Conservation (phyloP, 2,329 filamentous ascomycete species). For the Sclerotinia spermophila region DNA sequence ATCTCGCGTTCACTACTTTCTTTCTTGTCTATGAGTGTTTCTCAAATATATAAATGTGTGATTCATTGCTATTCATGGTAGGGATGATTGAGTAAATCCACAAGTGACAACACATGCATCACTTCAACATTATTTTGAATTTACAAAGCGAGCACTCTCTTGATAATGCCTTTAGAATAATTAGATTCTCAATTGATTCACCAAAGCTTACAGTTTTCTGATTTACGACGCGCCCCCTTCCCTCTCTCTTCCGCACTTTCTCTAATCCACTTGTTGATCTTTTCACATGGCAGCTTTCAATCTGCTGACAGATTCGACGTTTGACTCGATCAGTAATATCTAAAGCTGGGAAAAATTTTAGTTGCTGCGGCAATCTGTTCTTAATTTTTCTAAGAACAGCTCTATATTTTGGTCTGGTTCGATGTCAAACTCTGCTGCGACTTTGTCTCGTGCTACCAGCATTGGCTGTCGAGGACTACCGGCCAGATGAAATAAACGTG, state of each 20-base stretch:
- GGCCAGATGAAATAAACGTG: background rate
- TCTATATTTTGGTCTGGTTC: background rate
- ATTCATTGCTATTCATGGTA: background rate
- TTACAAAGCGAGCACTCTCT: background rate
- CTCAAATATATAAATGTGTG: background rate
- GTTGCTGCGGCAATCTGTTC: background rate
- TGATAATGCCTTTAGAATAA: background rate
- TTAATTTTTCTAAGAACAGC: background rate
- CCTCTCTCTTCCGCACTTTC: background rate
- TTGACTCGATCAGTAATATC: background rate
- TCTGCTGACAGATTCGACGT: background rate
- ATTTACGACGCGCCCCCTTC: too few relatives aligned
- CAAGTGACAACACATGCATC: background rate
- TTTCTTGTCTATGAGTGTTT: background rate
- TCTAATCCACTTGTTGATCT: background rate
- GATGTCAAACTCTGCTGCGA: background rate
- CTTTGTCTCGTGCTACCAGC: background rate
- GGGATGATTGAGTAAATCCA: background rate
- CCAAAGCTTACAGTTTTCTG: background rate
- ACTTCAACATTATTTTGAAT: background rate
- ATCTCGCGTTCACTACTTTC: background rate
- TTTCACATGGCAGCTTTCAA: background rate
- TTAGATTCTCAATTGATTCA: background rate
- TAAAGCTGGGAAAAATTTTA: background rate
- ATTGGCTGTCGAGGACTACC: background rate